Conservation (phyloP, 208 protist genomes). For the Herpetomonas samuelpessoai region DNA sequence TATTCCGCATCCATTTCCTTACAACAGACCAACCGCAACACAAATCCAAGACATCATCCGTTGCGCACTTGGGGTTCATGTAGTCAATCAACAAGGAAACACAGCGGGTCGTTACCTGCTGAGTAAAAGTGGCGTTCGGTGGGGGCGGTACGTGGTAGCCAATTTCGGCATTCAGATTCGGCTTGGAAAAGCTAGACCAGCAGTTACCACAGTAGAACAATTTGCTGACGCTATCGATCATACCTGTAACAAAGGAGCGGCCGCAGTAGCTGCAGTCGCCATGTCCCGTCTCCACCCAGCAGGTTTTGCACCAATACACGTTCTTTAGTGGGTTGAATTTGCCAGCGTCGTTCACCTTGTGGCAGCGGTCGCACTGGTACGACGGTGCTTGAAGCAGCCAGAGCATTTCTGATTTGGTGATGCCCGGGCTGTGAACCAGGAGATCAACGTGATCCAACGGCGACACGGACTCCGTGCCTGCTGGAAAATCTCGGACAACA, state of each 20-base stretch:
- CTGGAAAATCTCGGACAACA: slow-evolving; percentile 42
- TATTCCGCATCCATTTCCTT: slow-evolving; percentile 86
- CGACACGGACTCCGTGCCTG: slow-evolving; percentile 18
- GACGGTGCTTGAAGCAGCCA: slow-evolving; percentile 61
- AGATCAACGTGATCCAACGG: slow-evolving; percentile 52
- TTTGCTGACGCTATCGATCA: slow-evolving; percentile 50
- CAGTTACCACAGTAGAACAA: slow-evolving; percentile 85
- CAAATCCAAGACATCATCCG: slow-evolving; percentile 83
- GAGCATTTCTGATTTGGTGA: slow-evolving; percentile 68
- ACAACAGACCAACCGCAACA: slow-evolving; percentile 78
- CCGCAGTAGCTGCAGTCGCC: slow-evolving; percentile 83
- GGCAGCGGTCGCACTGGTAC: slow-evolving; percentile 73
- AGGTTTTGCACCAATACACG: slow-evolving; percentile 78
- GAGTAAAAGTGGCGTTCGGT: slow-evolving; percentile 64
- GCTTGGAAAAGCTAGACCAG: slow-evolving; percentile 65
- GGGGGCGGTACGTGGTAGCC: slow-evolving; percentile 76
- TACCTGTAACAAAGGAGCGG: slow-evolving; percentile 48
- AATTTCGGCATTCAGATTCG: slow-evolving; percentile 59
- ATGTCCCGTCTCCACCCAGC: slow-evolving; percentile 82
- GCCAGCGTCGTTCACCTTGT: slow-evolving; percentile 74
- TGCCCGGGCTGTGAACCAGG: slow-evolving; percentile 62
- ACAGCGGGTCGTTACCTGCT: slow-evolving; percentile 70
- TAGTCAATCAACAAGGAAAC: slow-evolving; percentile 74
- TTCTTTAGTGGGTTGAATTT: slow-evolving; percentile 43
- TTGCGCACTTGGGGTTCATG: slow-evolving; percentile 64